Percentiles rank a stretch among this genome's conserved stretches.
phyloP scores from a whole-genome alignment of 129 eudicot species.

The Smallanthus sonchifolius region DNA sequence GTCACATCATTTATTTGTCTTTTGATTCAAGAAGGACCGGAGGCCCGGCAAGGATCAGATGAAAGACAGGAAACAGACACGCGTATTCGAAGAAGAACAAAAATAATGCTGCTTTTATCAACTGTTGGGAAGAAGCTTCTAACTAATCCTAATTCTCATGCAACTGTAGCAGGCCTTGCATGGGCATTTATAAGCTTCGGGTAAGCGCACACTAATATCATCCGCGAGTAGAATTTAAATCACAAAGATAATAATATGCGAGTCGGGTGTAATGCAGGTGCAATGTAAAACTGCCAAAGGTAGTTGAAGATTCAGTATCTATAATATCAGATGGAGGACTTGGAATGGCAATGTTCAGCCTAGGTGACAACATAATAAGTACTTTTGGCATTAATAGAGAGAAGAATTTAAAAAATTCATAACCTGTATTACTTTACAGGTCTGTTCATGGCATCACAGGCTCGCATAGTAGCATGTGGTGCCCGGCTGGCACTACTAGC shows the following conservation, averaged over 20 bases:
- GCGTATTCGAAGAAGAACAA: constrained; percentile 29
- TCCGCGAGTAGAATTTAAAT: background rate
- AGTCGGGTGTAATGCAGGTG: constrained; percentile 45
- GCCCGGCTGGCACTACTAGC: constrained; percentile 45
- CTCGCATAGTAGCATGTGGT: constrained; percentile 57
- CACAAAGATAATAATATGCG: background rate
- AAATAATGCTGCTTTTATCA: constrained; percentile 24
- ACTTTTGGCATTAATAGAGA: background rate
- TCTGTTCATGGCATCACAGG: constrained; percentile 83
- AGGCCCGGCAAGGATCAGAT: constrained; percentile 26
- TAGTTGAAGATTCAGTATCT: constrained; percentile 55
- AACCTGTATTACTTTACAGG: constrained; percentile 35
- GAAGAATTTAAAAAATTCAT: background rate
- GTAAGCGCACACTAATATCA: constrained; percentile 27
- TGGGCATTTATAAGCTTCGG: constrained; percentile 80
- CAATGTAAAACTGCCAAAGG: constrained; percentile 56
- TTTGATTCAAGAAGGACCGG: constrained; percentile 32
- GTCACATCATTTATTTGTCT: constrained; percentile 4
- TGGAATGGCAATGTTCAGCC: constrained; percentile 97
- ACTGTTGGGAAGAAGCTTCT: constrained; percentile 72
- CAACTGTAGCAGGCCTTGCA: constrained; percentile 59
- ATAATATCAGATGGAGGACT: constrained; percentile 82
- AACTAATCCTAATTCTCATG: constrained; percentile 67
- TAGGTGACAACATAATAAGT: constrained; percentile 39
- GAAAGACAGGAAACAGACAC: constrained; percentile 27